Evolutionary conservation across 1,139 yeast genomes (phyloP).

Genomic region (Diutina neorugosa): DNA sequence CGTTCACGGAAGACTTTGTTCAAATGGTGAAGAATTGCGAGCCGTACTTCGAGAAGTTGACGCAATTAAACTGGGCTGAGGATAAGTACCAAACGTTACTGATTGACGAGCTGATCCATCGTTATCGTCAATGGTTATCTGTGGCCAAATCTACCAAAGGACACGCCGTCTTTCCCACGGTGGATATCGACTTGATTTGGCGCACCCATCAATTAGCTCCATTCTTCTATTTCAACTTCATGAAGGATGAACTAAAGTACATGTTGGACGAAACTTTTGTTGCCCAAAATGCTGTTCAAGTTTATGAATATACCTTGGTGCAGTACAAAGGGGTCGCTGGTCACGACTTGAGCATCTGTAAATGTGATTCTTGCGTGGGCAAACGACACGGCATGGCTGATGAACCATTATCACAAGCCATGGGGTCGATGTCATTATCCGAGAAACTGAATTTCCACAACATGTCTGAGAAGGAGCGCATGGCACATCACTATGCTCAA

Average conservation of each 20-base stretch:
- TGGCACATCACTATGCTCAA: neutral
- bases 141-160: neutral
- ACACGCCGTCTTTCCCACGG: neutral
- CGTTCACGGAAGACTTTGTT: constrained; percentile 3
- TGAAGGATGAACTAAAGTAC: neutral
- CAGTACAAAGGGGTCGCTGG: neutral
- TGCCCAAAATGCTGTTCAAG: neutral
- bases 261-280: neutral
- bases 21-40: constrained; percentile 3
- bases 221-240: neutral
- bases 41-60: constrained; percentile 1
- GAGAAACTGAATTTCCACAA: neutral
- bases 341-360: neutral
- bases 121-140: neutral
- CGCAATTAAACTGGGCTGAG: neutral
- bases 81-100: neutral
- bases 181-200: constrained; percentile 2
- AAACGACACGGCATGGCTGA: neutral
- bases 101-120: neutral
- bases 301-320: neutral
- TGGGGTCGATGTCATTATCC: neutral
- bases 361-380: neutral
- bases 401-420: neutral
- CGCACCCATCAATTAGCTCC: constrained; percentile 4
- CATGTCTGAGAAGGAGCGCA: constrained; percentile 2